A percentile compares a stretch with the other conserved stretches of the same genome.
Conservation (phyloP, 2,329 filamentous ascomycete genomes). For the Cladorrhinum sp. region DNA sequence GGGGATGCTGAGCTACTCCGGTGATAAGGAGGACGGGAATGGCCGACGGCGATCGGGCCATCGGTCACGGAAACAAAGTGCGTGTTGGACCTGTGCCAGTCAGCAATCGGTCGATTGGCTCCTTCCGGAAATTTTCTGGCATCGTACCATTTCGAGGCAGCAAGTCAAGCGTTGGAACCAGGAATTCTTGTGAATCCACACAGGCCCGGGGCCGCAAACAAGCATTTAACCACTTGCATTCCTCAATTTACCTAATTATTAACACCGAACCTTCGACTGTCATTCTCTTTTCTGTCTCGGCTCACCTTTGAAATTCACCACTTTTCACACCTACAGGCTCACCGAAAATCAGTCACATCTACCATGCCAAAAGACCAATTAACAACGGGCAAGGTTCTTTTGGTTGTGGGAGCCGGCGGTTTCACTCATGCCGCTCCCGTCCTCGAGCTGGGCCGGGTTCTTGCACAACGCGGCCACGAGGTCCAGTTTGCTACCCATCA, state of each 20-base stretch:
- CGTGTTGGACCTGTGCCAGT: not conserved
- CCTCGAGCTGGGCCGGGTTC: conserved; percentile 30
- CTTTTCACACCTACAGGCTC: too few species aligned
- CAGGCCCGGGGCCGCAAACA: not conserved
- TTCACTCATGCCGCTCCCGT: conserved; percentile 26
- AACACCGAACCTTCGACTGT: too few species aligned
- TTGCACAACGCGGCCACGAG: conserved; percentile 29
- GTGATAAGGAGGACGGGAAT: not conserved
- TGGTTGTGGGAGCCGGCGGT: conserved; percentile 2
- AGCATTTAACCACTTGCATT: not conserved
- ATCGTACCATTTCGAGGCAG: not conserved
- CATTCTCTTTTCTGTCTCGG: too few species aligned
- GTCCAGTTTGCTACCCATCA: conserved; percentile 33
- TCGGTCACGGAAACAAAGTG: not conserved
- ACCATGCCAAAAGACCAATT: not conserved
- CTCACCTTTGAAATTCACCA: too few species aligned
- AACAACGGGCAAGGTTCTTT: not conserved
- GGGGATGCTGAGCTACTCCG: not conserved
- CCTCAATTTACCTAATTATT: too few species aligned
- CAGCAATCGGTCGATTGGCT: not conserved
- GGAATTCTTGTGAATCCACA: not conserved
- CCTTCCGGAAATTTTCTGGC: not conserved
- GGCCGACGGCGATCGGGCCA: not conserved
- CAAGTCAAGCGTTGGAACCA: not conserved
- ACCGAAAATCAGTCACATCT: too few species aligned